These are phyloP conservation scores for Daldinia bambusicola DNA, from an alignment of 495 filamentous ascomycete genomes.

Conservation along the genomic window DNA sequence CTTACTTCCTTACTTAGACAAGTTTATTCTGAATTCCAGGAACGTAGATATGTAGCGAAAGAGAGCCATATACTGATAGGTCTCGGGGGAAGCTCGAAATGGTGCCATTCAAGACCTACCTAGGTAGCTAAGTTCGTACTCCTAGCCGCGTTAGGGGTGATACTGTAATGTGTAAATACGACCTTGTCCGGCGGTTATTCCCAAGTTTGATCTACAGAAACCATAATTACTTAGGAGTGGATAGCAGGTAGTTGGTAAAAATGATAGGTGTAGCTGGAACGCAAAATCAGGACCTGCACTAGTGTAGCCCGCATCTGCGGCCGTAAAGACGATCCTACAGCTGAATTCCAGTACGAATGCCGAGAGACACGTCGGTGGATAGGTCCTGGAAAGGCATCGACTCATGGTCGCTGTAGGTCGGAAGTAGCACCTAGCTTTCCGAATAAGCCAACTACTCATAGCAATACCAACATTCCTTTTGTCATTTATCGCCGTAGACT, in stretches of 20 bases:
- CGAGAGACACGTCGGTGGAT: conserved; percentile 33
- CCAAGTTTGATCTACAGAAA: conserved; percentile 10
- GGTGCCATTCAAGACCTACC: conserved; percentile 3
- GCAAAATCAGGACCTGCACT: conserved; percentile 43
- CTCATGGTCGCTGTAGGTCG: conserved; percentile 26
- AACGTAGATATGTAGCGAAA: conserved; percentile 6
- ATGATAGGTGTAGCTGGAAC: conserved; percentile 21
- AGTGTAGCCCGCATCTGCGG: conserved; percentile 37
- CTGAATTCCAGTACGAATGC: conserved; percentile 26
- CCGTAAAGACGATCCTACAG: conserved; percentile 36
- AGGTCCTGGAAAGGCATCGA: conserved; percentile 6
- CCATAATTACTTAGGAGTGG: conserved; percentile 8
- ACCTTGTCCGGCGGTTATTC: conserved; percentile 10
- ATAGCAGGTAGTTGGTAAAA: conserved; percentile 25
- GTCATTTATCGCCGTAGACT: conserved; percentile 12
- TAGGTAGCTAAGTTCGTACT: not conserved
- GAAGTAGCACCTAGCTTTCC: conserved; percentile 32
- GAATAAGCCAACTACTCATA: conserved; percentile 3
- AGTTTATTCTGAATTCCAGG: conserved; percentile 6
- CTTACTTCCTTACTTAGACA: conserved; percentile 16
- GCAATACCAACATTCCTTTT: not conserved
- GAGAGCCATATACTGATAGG: conserved; percentile 10
- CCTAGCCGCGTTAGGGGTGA: conserved; percentile 5
- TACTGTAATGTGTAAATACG: conserved; percentile 8
- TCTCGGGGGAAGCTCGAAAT: not conserved